Conservation (phyloP, 1,284 basidiomycete genomes). For the Ceratobasidium sp. region DNA sequence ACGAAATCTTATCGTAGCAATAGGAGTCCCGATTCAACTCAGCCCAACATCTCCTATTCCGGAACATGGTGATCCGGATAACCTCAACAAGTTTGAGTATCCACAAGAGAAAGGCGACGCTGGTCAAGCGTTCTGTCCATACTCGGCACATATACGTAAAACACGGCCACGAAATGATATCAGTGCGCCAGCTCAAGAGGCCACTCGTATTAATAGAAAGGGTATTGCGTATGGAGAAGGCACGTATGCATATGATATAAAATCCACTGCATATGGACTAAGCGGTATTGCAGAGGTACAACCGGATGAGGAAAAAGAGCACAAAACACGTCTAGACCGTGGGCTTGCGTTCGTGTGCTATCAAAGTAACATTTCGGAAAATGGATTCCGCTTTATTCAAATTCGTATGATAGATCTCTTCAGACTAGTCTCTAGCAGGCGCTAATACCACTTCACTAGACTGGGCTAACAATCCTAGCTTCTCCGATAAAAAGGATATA, state of each 20-base stretch:
- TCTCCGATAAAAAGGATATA: conserved; percentile 44
- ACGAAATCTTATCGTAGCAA: conserved; percentile 41
- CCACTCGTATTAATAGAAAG: background rate
- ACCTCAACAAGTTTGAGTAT: background rate
- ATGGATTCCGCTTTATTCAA: no score
- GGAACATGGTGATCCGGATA: conserved; percentile 50
- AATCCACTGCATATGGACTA: no score
- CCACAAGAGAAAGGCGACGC: background rate
- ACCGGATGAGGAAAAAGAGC: background rate
- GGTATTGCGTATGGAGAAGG: conserved; percentile 10
- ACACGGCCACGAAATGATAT: conserved; percentile 3
- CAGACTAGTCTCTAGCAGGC: no score
- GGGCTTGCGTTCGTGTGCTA: conserved; percentile 3
- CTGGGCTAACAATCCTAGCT: conserved; percentile 48
- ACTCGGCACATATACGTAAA: conserved; percentile 12
- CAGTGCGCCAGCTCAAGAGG: background rate
- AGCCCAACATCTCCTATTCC: conserved; percentile 54
- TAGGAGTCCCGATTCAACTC: conserved; percentile 59
- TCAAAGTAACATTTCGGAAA: background rate
- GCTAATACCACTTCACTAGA: no score
- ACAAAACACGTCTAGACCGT: background rate
- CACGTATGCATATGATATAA: no score
- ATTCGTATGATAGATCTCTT: no score
- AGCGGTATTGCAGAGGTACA: background rate
- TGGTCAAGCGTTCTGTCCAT: background rate